A percentile compares a stretch with the other conserved stretches of the same genome.
Evolutionary conservation across 495 filamentous ascomycete species (phyloP).

Genomic region (Geopyxis carbonaria): DNA sequence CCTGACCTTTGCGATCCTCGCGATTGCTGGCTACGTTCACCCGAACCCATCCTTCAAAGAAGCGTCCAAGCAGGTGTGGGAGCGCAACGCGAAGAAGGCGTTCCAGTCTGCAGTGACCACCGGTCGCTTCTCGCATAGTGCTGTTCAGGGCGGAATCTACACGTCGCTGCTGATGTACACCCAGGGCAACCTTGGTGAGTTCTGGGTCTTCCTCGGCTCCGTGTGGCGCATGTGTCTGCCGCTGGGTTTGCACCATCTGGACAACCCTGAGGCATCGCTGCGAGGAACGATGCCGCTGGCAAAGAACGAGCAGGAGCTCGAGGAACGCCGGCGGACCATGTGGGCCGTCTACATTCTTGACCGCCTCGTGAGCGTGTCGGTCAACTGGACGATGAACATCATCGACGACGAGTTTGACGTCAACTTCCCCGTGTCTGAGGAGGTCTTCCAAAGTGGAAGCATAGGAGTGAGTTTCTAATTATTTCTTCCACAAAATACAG

Average conservation of each 20-base stretch:
- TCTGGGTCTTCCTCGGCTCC: constrained; percentile 21
- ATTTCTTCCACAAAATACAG: not conserved
- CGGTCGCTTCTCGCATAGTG: constrained; percentile 13
- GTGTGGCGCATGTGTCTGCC: constrained; percentile 20
- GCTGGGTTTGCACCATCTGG: constrained; percentile 20
- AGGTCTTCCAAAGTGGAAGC: constrained; percentile 21
- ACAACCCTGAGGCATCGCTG: constrained; percentile 9
- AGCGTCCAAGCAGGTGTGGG: constrained; percentile 11
- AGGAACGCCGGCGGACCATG: constrained; percentile 18
- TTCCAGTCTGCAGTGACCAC: constrained; percentile 16
- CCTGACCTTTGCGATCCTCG: constrained; percentile 17
- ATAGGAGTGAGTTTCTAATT: constrained; percentile 14
- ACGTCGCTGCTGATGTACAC: constrained; percentile 18
- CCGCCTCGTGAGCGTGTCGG: constrained; percentile 14
- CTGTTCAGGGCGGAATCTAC: constrained; percentile 22
- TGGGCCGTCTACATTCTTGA: constrained; percentile 21
- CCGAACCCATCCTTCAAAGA: constrained; percentile 9
- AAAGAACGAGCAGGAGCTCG: constrained; percentile 20
- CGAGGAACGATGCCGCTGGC: constrained; percentile 14
- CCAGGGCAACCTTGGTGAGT: constrained; percentile 15
- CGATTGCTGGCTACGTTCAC: constrained; percentile 17
- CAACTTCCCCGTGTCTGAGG: constrained; percentile 24
- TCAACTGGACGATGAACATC: constrained; percentile 15
- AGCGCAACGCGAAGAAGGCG: constrained; percentile 11
- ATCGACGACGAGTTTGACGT: constrained; percentile 20